A percentile compares a stretch with the other conserved stretches of the same genome.
Conservation (phyloP, 2,329 filamentous ascomycete genomes). For the Bipolaris gigantea region DNA sequence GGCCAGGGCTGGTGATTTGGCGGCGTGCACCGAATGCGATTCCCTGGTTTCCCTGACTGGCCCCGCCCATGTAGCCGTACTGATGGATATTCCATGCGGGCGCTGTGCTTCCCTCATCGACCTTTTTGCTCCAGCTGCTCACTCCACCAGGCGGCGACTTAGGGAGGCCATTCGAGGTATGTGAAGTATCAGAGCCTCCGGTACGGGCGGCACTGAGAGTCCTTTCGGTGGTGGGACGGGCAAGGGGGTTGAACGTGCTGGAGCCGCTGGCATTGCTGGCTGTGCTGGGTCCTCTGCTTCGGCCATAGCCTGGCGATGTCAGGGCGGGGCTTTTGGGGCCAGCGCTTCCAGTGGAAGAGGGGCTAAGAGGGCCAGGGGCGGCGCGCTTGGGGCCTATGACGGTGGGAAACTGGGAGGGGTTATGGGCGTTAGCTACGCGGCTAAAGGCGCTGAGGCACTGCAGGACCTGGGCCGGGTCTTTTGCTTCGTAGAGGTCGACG, state of each 20-base stretch:
- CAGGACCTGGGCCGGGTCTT: constrained; percentile 93
- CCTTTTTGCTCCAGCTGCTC: constrained; percentile 88
- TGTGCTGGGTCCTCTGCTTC: constrained; percentile 52
- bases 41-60: constrained; percentile 92
- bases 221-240: constrained; percentile 33
- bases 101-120: constrained; percentile 76
- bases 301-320: constrained; percentile 34
- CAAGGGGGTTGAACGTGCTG: constrained; percentile 51
- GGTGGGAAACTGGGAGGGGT: constrained; percentile 72
- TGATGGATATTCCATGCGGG: constrained; percentile 99
- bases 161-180: constrained; percentile 52
- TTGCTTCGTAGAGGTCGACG: constrained; percentile 92
- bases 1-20: constrained; percentile 85
- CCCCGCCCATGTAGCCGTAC: constrained; percentile 95
- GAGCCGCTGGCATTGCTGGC: constrained; percentile 46
- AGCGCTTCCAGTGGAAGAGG: constrained; percentile 34
- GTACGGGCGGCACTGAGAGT: constrained; percentile 53
- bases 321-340: constrained; percentile 28
- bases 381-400: constrained; percentile 74
- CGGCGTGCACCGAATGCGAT: constrained; percentile 88
- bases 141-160: constrained; percentile 58
- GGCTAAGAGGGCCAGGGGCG: constrained; percentile 48
- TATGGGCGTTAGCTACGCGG: constrained; percentile 74
- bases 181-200: constrained; percentile 61
- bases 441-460: constrained; percentile 93